Conservation (phyloP, 108 stramenopile genomes). For the Nitzschia sp. region DNA sequence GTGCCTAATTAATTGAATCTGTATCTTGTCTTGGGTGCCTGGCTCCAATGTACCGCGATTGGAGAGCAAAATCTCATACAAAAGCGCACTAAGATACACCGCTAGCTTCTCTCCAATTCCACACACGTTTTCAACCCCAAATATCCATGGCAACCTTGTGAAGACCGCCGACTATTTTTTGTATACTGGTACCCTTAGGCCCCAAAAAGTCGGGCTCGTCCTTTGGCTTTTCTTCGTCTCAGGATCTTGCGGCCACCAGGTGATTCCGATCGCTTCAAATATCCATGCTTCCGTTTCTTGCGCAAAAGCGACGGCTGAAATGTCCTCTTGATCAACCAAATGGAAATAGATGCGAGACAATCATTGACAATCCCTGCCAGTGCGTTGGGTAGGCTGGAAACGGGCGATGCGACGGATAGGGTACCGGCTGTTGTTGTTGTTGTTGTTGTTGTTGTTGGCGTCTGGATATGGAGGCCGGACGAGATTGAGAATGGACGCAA, state of each 20-base stretch:
- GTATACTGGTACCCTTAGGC: no score
- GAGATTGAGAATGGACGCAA: no score
- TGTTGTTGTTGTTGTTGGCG: background rate
- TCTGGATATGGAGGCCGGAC: background rate
- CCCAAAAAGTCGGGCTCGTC: conserved; percentile 72
- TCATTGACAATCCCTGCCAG: background rate
- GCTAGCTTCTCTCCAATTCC: no score
- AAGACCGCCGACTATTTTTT: no score
- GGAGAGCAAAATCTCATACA: no score
- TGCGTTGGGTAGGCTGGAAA: background rate
- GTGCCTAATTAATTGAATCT: no score
- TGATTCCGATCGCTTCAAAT: conserved; percentile 60
- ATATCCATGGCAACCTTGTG: no score
- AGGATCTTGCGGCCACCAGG: conserved; percentile 74
- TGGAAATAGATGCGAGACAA: background rate
- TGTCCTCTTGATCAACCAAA: conserved; percentile 81
- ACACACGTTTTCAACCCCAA: no score
- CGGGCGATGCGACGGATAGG: background rate
- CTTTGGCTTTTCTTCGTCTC: conserved; percentile 63
- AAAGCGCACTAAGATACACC: no score
- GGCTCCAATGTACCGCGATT: no score
- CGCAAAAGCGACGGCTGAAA: conserved; percentile 88
- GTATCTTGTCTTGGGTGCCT: no score
- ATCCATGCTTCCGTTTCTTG: conserved; percentile 86
- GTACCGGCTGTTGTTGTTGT: background rate